phyloP scores from a whole-genome alignment of 768 basidiomycete genomes.

The Megacollybia marginata region DNA sequence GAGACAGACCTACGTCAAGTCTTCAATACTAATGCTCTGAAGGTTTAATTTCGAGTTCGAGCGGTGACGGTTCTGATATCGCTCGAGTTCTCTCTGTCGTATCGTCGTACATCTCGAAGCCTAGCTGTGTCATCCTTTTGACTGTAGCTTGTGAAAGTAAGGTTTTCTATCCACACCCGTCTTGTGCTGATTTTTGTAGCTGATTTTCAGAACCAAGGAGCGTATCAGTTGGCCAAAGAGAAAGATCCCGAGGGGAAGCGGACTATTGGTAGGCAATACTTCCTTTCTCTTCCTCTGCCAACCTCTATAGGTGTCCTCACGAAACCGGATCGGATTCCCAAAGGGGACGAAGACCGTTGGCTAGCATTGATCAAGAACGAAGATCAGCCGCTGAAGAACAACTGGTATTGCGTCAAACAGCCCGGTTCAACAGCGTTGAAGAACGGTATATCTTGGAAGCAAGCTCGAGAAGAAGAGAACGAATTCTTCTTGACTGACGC shows the following conservation, averaged over 20 bases:
- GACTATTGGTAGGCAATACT: slow-evolving; percentile 50
- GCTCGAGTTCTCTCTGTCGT: slow-evolving; percentile 54
- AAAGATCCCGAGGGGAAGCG: slow-evolving; percentile 56
- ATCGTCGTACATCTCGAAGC: slow-evolving; percentile 48
- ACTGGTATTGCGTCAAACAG: slow-evolving; percentile 57
- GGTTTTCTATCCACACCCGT: not conserved
- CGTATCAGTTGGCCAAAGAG: slow-evolving; percentile 54
- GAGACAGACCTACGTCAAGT: slow-evolving; percentile 1
- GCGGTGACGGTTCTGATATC: slow-evolving; percentile 49
- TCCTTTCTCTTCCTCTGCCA: not conserved
- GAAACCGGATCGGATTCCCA: slow-evolving; percentile 62
- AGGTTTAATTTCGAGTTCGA: slow-evolving; percentile 54
- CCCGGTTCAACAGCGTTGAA: slow-evolving; percentile 44
- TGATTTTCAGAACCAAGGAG: slow-evolving; percentile 76
- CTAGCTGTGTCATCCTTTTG: slow-evolving; percentile 56
- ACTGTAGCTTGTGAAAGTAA: slow-evolving; percentile 60
- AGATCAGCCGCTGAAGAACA: slow-evolving; percentile 39
- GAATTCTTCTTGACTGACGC: slow-evolving; percentile 44
- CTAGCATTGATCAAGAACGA: slow-evolving; percentile 49
- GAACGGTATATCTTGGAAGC: slow-evolving; percentile 46
- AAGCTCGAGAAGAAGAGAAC: slow-evolving; percentile 51
- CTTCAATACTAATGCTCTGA: not conserved
- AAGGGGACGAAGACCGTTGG: slow-evolving; percentile 51
- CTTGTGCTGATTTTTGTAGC: slow-evolving; percentile 30
- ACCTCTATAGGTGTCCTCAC: slow-evolving; percentile 54